Evolutionary conservation across 2,329 filamentous ascomycete genomes (phyloP), one percentile per base, ranked within the genome.

Genomic region (Alternaria viburni): DNA sequence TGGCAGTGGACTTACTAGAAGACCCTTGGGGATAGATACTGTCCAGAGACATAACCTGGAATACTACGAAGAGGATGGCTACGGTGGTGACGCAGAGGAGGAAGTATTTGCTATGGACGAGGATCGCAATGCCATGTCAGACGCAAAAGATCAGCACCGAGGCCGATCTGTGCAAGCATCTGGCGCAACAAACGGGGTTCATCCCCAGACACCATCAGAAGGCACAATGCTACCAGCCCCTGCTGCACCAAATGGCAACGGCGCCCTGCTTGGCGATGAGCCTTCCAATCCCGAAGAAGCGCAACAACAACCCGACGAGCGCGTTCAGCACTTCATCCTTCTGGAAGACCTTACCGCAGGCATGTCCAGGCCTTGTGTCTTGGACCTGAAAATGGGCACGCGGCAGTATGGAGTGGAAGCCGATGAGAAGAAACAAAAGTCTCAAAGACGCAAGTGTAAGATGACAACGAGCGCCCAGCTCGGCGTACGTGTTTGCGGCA

Each of bases 351-450:
- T 99, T 51, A 99, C 96, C 1, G 92, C 95, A 2, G 95, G 95
- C 32, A 98, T 99, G 96, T 94, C 93, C 77, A 90, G 92, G 54
- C 96, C 96, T 6, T 98, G 96, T 81, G 97, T 99, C 63, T 91
- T 99, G 80, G 96, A 99, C 77, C 85, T 99, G 66, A 99, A 99
- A 79, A 99, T 99, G 96, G 96, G 96, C 19, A 99, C 96, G 8
- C 90, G 96, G 3, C 96, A 99, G 77, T 98, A 97, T 77, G 96
- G 96, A 8, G 89, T 98, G 12, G 94, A 98, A 70, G 96, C 96
- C 3, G 90, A 87, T 57, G 89, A 93, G 46, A 97, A 97, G 84
- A 99, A 99, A 80, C 92, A 94, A 74, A 90, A 91, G 64, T 98
- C 96, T 0, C 96, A 99, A 79, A 89, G 93, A 61, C 90, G 93